Evolutionary conservation across 257 asterid genomes (phyloP).

Genomic region (Capsicum rhomboideum): DNA sequence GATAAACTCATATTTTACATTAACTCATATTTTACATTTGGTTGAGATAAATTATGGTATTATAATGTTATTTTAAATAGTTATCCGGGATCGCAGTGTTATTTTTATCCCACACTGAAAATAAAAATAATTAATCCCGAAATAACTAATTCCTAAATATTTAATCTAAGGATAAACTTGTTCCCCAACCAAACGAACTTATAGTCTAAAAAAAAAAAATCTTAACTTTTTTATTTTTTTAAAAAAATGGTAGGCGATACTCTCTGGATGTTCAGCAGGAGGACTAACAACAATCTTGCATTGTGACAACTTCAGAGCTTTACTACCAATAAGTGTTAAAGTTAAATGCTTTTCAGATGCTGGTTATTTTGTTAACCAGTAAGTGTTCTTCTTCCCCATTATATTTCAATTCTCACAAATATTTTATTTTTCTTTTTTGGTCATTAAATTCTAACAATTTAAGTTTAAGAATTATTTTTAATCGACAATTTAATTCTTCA

Average conservation of each 20-base stretch:
- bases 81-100: no score
- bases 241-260: conserved; percentile 53
- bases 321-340: not conserved
- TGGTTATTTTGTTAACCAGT: conserved; percentile 2
- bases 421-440: not conserved
- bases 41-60: no score
- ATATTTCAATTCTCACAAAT: not conserved
- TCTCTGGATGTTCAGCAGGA: conserved; percentile 61
- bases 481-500: not conserved
- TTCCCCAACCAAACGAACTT: no score
- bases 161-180: no score
- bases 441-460: not conserved
- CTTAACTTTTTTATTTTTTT: not conserved
- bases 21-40: no score
- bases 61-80: no score
- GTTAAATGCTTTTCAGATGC: conserved; percentile 13
- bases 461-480: not conserved
- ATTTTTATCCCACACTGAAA: no score
- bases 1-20: no score
- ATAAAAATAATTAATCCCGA: no score
- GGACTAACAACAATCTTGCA: conserved; percentile 50
- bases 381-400: not conserved
- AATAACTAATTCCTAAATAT: no score
- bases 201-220: no score
- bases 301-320: conserved; percentile 29